phyloP scores from a whole-genome alignment of 768 basidiomycete genomes.

The Phylloporus scabripes region DNA sequence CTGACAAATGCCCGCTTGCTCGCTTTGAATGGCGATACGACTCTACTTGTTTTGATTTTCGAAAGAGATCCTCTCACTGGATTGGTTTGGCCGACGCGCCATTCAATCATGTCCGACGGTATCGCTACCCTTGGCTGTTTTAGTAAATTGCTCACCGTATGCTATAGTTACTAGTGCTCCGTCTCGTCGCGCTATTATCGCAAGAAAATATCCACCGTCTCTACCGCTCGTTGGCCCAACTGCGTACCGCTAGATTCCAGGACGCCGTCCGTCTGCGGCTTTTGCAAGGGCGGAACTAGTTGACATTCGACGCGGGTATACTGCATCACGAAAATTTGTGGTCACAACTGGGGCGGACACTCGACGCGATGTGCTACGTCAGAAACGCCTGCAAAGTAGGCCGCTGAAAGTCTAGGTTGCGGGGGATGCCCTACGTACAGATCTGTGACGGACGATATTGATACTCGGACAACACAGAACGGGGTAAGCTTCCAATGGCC shows the following conservation, averaged over 20 bases:
- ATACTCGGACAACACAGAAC: conserved; percentile 7
- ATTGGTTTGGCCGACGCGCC: background rate
- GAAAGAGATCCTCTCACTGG: background rate
- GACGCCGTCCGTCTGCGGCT: too few species aligned
- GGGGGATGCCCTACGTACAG: too few species aligned
- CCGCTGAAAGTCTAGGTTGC: background rate
- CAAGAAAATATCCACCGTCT: conserved; percentile 35
- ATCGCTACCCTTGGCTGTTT: background rate
- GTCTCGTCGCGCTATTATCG: conserved; percentile 28
- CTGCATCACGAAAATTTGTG: conserved; percentile 32
- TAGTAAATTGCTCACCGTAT: background rate
- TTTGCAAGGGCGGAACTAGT: conserved; percentile 23
- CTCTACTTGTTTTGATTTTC: background rate
- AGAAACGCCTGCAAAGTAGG: background rate
- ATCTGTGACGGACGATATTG: background rate
- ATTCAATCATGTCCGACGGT: conserved; percentile 7
- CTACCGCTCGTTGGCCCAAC: conserved; percentile 10
- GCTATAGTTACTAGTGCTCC: conserved; percentile 32
- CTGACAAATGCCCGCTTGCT: background rate
- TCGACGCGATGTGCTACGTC: conserved; percentile 32
- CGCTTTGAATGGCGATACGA: background rate
- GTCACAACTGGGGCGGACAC: conserved; percentile 26
- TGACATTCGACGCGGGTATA: conserved; percentile 29
- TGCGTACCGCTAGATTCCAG: too few species aligned
- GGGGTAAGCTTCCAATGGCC: conserved; percentile 4